phyloP scores from a whole-genome alignment of 805 yeast genomes.

The Wickerhamomyces tratensis region DNA sequence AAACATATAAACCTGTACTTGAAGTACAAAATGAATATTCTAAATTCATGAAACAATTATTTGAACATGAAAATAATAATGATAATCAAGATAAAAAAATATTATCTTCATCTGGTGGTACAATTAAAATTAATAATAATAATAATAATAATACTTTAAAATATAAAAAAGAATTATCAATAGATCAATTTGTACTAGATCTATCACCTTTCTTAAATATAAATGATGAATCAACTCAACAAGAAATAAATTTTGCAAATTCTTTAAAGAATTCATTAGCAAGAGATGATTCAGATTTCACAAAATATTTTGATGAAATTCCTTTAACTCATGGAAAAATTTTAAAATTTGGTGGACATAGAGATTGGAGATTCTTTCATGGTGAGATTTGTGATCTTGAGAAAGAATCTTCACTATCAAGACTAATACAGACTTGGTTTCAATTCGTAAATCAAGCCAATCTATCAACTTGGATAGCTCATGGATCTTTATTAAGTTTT shows the following conservation, averaged over 20 bases:
- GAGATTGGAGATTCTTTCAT: slow-evolving; percentile 49
- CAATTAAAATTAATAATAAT: no score
- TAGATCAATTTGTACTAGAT: no score
- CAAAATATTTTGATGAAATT: slow-evolving; percentile 25
- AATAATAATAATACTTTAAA: no score
- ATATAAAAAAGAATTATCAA: no score
- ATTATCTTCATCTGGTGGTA: no score
- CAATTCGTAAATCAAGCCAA: slow-evolving; percentile 31
- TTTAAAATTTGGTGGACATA: slow-evolving; percentile 24
- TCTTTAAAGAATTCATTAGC: slow-evolving; percentile 21
- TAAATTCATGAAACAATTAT: no score
- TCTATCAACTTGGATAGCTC: slow-evolving; percentile 43
- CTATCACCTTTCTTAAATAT: no score
- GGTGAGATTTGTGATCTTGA: slow-evolving; percentile 35
- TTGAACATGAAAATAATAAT: no score
- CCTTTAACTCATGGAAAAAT: slow-evolving; percentile 2
- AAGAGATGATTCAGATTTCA: slow-evolving; percentile 11
- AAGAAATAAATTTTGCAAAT: slow-evolving; percentile 10
- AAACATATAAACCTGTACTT: no score
- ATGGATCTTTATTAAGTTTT: slow-evolving; percentile 51
- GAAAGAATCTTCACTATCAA: slow-evolving; percentile 29
- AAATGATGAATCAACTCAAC: no score
- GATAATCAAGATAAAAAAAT: no score
- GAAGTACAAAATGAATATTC: no score
- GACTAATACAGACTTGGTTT: slow-evolving; percentile 38